Conservation (phyloP, 2,329 filamentous ascomycete species). For the Aspergillus felis region DNA sequence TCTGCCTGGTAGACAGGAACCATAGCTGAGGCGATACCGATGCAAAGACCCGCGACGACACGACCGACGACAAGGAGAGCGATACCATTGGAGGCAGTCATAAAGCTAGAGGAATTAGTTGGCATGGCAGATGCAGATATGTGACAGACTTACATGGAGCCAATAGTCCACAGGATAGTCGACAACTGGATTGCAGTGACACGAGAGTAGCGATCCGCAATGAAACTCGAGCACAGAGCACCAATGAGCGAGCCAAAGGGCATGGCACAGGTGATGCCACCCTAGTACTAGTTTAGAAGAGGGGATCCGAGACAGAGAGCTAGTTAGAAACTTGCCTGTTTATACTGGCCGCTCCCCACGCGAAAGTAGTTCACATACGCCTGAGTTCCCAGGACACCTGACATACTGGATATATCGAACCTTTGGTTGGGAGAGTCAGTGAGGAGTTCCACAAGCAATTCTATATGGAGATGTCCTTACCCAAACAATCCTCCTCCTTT, state of each 20-base stretch:
- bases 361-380: slow-evolving; percentile 18
- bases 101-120: slow-evolving; percentile 45
- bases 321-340: slow-evolving; percentile 7
- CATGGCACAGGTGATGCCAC: slow-evolving; percentile 37
- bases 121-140: too few relatives aligned
- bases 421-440: too few relatives aligned
- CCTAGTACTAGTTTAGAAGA: slow-evolving; percentile 18
- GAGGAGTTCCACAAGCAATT: background rate
- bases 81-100: slow-evolving; percentile 60
- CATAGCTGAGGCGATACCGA: slow-evolving; percentile 68
- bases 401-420: too few relatives aligned
- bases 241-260: slow-evolving; percentile 37
- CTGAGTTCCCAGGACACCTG: slow-evolving; percentile 15
- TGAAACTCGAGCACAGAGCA: slow-evolving; percentile 48
- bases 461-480: background rate
- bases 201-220: slow-evolving; percentile 51
- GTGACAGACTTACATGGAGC: slow-evolving; percentile 9
- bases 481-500: too few relatives aligned
- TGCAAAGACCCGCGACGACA: slow-evolving; percentile 65
- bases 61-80: slow-evolving; percentile 68
- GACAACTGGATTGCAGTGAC: slow-evolving; percentile 49
- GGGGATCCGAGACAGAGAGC: background rate
- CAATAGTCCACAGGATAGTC: slow-evolving; percentile 46
- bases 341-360: slow-evolving; percentile 16
- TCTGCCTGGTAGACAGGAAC: slow-evolving; percentile 68